phyloP scores from a whole-genome alignment of 192 early-diverging fungal genomes.

The Gryganskiella cystojenkinii region DNA sequence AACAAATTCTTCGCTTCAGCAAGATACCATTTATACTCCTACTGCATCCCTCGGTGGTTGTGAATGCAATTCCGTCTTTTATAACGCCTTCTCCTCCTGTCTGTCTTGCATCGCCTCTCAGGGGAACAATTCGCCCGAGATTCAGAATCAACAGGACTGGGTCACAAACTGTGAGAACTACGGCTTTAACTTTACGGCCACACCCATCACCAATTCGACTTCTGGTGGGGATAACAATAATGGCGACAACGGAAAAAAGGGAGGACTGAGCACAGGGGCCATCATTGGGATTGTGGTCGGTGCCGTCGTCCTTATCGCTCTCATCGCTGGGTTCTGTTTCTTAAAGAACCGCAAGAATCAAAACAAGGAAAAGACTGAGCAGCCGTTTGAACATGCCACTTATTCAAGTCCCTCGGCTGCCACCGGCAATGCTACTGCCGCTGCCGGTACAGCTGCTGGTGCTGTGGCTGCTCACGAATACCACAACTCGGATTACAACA shows the following conservation, averaged over 20 bases:
- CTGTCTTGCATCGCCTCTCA: slow-evolving; percentile 40
- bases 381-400: neutral
- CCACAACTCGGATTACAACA: slow-evolving; percentile 24
- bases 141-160: slow-evolving; percentile 42
- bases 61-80: slow-evolving; percentile 37
- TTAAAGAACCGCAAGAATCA: slow-evolving; percentile 6
- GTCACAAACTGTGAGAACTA: slow-evolving; percentile 18
- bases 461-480: slow-evolving; percentile 9
- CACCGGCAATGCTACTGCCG: neutral
- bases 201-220: slow-evolving; percentile 21
- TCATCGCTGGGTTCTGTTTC: slow-evolving; percentile 18
- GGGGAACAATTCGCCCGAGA: slow-evolving; percentile 27
- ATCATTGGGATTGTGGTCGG: slow-evolving; percentile 44
- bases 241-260: neutral
- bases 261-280: slow-evolving; percentile 44
- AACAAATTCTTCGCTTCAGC: slow-evolving; percentile 35
- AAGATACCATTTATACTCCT: slow-evolving; percentile 39
- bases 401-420: neutral
- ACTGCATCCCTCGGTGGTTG: slow-evolving; percentile 37
- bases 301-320: slow-evolving; percentile 7
- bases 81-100: slow-evolving; percentile 21
- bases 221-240: neutral
- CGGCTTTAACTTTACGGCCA: slow-evolving; percentile 32
- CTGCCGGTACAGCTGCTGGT: neutral
- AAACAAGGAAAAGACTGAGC: slow-evolving; percentile 20